Base-by-base conservation (phyloP, 225 moss, liverwort and hornwort species). In the Pseudoscleropodium purum region DNA sequence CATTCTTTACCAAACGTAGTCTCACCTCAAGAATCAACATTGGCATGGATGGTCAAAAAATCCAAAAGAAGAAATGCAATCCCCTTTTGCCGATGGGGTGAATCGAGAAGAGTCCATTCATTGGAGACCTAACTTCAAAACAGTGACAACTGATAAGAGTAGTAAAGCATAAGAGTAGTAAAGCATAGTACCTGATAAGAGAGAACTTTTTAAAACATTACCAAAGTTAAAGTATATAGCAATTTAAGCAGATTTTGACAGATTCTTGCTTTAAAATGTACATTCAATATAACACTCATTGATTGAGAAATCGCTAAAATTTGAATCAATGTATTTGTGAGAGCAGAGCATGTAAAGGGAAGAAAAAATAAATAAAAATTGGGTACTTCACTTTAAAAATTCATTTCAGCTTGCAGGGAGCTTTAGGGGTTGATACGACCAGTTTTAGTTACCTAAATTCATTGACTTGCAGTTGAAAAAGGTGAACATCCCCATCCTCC, bases 301-400 rank as follows among this genome's bases (percentile, higher is more conserved):
- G 39, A 60, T 39, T 80, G 19, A 80, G 59, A 18, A n/a, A 30
- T 60, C 13, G 19, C 3, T 19, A 41, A 41, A 41, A 41, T 12
- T 18, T 3, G 60, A 41, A 41, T 39, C 19, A 81, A 11, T 27
- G 41, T 41, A 41, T 30, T 60, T 19, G 18, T 18, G 41, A 41
- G 60, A 60, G 59, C 41, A 30, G 18, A 19, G 60, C 60, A 18
- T 41, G 41, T 5, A 2, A 19, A 60, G 8, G 39, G 30, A 29
- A 37, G 13, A 5, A 30, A 41, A 60, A 4, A 18, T 18, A 29
- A 1, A 1, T 0, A 2, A 30, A 12, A 79, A 18, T 7, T 3
- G 4, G 18, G 5, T 6, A 16, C 10, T 27, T 29, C 18, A 30
- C 7, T n/a, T 60, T 2, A 30, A 60, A 30, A 80, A 39, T 13